phyloP scores from a whole-genome alignment of 768 basidiomycete genomes.

The Boletus rufocinnamomeus region DNA sequence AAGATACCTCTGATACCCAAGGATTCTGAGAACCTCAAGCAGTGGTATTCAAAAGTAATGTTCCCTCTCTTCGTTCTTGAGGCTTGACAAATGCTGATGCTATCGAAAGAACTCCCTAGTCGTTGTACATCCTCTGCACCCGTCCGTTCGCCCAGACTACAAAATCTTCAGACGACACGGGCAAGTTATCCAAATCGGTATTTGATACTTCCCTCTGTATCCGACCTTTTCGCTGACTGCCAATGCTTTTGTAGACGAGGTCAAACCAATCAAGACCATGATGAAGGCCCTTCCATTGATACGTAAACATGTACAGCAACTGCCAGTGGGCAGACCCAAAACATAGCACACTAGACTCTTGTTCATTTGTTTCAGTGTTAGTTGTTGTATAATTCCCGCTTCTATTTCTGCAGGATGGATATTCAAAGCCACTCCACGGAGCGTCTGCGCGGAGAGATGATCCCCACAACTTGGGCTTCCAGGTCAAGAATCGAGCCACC shows the following conservation, averaged over 20 bases:
- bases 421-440: constrained; percentile 52
- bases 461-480: constrained; percentile 50
- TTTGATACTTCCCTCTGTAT: constrained; percentile 15
- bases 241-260: constrained; percentile 50
- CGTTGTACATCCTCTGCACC: constrained; percentile 66
- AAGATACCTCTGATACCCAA: constrained; percentile 55
- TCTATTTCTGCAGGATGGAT: constrained; percentile 7
- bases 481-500: constrained; percentile 56
- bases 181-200: constrained; percentile 62
- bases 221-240: neutral
- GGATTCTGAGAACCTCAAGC: constrained; percentile 54
- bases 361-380: constrained; percentile 1
- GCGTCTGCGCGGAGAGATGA: constrained; percentile 50
- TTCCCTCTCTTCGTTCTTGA: constrained; percentile 14
- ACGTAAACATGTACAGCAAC: constrained; percentile 51
- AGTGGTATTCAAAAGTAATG: constrained; percentile 73
- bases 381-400: constrained; percentile 9
- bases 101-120: constrained; percentile 68
- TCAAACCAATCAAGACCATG: constrained; percentile 76
- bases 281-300: constrained; percentile 66
- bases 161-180: constrained; percentile 62
- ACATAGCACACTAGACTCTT: constrained; percentile 10
- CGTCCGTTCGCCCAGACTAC: constrained; percentile 42
- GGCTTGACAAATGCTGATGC: constrained; percentile 7
- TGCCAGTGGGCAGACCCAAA: constrained; percentile 17